Evolutionary conservation across 1,284 basidiomycete genomes (phyloP).

Genomic region (Coniophora puteana): DNA sequence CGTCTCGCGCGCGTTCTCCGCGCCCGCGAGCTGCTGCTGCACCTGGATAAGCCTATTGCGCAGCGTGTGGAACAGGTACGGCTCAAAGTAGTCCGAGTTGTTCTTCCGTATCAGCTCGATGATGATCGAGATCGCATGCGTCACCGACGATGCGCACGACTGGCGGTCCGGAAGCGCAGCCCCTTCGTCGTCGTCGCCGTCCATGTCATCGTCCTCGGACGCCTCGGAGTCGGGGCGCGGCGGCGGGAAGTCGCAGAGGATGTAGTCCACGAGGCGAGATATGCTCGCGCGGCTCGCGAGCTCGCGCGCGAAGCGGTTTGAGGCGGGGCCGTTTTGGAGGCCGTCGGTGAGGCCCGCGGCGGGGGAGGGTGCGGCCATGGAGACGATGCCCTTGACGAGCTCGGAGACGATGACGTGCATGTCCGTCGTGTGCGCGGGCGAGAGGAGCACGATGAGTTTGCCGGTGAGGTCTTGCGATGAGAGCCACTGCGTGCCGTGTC

Average conservation of each 20-base stretch:
- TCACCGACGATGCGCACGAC: constrained; percentile 83
- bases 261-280: constrained; percentile 73
- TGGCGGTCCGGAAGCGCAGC: constrained; percentile 59
- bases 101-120: constrained; percentile 98
- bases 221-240: constrained; percentile 19
- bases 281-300: constrained; percentile 80
- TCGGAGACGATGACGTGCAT: constrained; percentile 90
- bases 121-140: constrained; percentile 86
- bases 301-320: constrained; percentile 88
- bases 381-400: constrained; percentile 92
- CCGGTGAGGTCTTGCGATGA: constrained; percentile 83
- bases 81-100: constrained; percentile 98
- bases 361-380: constrained; percentile 89
- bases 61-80: constrained; percentile 94
- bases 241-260: constrained; percentile 63
- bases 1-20: constrained; percentile 62
- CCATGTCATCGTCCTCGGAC: constrained; percentile 8
- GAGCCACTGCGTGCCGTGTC: constrained; percentile 73
- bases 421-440: constrained; percentile 74
- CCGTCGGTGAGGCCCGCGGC: constrained; percentile 65
- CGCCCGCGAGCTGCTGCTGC: constrained; percentile 61
- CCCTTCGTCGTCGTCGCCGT: constrained; percentile 11
- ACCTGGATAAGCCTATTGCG: constrained; percentile 87
- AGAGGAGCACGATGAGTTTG: constrained; percentile 79
- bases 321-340: constrained; percentile 65